These are phyloP conservation scores for Mycena epipterygia DNA, from an alignment of 768 basidiomycete genomes.

Conservation along the genomic window DNA sequence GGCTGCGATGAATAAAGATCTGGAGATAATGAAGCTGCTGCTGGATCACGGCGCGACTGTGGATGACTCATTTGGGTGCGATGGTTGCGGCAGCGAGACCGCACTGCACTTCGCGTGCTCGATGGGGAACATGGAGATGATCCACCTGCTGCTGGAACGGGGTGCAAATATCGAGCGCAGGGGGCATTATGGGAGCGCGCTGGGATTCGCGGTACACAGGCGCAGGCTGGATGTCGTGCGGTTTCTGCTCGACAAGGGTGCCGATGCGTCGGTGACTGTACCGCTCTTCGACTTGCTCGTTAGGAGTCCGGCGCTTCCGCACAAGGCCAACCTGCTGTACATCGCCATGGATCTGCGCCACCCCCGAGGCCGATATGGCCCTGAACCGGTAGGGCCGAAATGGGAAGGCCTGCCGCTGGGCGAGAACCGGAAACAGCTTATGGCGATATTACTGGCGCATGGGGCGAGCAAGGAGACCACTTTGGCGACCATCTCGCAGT, in stretches of 20 bases:
- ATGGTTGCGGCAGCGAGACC: neutral
- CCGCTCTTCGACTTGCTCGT: neutral
- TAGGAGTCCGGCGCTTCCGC: neutral
- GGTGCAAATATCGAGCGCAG: neutral
- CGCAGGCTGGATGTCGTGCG: neutral
- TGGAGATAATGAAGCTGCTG: conserved; percentile 17
- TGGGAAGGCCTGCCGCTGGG: conserved; percentile 19
- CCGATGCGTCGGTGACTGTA: neutral
- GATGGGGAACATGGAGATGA: neutral
- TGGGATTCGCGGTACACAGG: conserved; percentile 7
- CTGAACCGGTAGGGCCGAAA: neutral
- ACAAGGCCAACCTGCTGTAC: conserved; percentile 4
- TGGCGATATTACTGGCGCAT: conserved; percentile 15
- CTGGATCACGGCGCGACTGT: conserved; percentile 16
- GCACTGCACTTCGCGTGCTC: conserved; percentile 15
- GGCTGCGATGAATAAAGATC: too few species aligned
- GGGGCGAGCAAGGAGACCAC: conserved; percentile 20
- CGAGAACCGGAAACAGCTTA: conserved; percentile 1
- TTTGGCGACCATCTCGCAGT: conserved; percentile 42
- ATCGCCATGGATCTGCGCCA: conserved; percentile 5
- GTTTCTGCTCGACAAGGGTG: neutral
- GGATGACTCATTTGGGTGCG: neutral
- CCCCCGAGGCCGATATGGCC: neutral
- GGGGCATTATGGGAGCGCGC: neutral
- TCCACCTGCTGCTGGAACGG: neutral